These are phyloP conservation scores for Massariosphaeria phaeospora DNA, from an alignment of 495 filamentous ascomycete species.

Conservation along the genomic window DNA sequence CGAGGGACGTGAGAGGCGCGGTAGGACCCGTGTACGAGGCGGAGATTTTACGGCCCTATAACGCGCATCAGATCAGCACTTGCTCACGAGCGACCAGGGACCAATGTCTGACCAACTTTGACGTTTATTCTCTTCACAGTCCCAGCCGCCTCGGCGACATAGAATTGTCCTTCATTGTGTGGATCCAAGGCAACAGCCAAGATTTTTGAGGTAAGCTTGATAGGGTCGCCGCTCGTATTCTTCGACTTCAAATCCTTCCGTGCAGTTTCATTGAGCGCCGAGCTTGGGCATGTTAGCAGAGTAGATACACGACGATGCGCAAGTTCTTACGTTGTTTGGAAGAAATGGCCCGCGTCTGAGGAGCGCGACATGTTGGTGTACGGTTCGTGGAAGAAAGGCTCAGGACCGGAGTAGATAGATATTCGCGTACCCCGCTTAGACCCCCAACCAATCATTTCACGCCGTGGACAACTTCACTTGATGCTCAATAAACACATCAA, in stretches of 20 bases:
- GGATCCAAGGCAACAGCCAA: slow-evolving; percentile 71
- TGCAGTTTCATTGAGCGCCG: slow-evolving; percentile 63
- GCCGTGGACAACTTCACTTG: not conserved
- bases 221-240: slow-evolving; percentile 78
- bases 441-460: slow-evolving; percentile 6
- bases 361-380: slow-evolving; percentile 56
- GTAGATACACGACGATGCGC: too few species aligned
- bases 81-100: not conserved
- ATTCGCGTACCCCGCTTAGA: slow-evolving; percentile 9
- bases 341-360: slow-evolving; percentile 69
- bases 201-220: slow-evolving; percentile 77
- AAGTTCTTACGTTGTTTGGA: slow-evolving; percentile 79
- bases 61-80: not conserved
- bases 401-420: not conserved
- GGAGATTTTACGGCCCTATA: slow-evolving; percentile 34
- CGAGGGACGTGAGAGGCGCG: slow-evolving; percentile 73
- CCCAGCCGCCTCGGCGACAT: slow-evolving; percentile 79
- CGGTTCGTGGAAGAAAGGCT: not conserved
- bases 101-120: slow-evolving; percentile 59
- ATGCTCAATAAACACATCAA: not conserved
- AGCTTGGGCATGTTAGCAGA: slow-evolving; percentile 3
- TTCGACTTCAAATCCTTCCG: slow-evolving; percentile 74
- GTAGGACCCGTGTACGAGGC: slow-evolving; percentile 65
- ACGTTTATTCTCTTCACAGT: slow-evolving; percentile 65
- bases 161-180: slow-evolving; percentile 54